These are phyloP conservation scores for Agroathelia rolfsii DNA, from an alignment of 1,284 basidiomycete genomes.

Conservation along the genomic window DNA sequence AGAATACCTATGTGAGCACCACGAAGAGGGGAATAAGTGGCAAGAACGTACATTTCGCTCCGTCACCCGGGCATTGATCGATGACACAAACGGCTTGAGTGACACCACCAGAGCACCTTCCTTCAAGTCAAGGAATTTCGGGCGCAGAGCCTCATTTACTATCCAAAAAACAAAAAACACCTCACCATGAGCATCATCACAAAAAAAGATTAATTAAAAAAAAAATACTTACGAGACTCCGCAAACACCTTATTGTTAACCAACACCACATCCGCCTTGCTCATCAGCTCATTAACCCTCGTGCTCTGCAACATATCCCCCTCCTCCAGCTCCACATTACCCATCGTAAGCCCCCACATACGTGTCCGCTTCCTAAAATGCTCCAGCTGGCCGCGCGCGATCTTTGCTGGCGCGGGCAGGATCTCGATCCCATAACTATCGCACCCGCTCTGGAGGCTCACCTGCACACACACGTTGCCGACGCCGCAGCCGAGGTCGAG, in stretches of 20 bases:
- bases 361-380: constrained; percentile 54
- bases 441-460: constrained; percentile 66
- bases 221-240: constrained; percentile 44
- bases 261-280: constrained; percentile 63
- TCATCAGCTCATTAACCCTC: constrained; percentile 49
- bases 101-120: constrained; percentile 76
- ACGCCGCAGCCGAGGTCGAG: constrained; percentile 74
- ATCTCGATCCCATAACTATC: constrained; percentile 61
- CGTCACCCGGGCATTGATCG: constrained; percentile 53
- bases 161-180: constrained; percentile 1
- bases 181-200: constrained; percentile 2
- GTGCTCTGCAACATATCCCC: constrained; percentile 62
- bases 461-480: constrained; percentile 69
- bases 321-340: constrained; percentile 61
- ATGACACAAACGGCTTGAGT: constrained; percentile 56
- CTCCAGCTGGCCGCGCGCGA: constrained; percentile 51
- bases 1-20: constrained; percentile 6
- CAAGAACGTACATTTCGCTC: constrained; percentile 53
- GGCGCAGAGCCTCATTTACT: constrained; percentile 68
- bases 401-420: constrained; percentile 50
- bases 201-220: constrained; percentile 3
- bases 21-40: background rate
- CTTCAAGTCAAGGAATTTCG: constrained; percentile 70
- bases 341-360: constrained; percentile 68
- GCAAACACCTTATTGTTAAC: constrained; percentile 76